Percentiles rank a stretch among this genome's conserved stretches.
Conservation (phyloP, 208 protist genomes). For the Angomonas ambiguus region DNA sequence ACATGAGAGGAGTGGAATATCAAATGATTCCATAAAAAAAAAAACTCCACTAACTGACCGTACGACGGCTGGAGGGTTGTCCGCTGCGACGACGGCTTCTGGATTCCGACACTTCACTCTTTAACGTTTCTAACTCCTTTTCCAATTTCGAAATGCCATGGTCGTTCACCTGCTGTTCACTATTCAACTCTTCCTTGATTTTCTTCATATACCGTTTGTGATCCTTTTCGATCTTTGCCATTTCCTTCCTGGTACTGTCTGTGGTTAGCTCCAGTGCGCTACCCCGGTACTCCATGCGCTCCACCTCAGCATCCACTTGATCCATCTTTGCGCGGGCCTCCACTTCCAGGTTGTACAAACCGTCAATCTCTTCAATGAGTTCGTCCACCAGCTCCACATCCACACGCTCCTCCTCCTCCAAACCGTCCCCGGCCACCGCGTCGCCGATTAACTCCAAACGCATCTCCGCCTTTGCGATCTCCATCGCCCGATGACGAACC, state of each 20-base stretch:
- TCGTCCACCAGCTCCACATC: slow-evolving; percentile 60
- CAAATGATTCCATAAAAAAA: not conserved
- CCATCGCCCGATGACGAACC: slow-evolving; percentile 60
- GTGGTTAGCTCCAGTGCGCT: slow-evolving; percentile 48
- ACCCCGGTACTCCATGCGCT: slow-evolving; percentile 49
- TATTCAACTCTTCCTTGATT: slow-evolving; percentile 40
- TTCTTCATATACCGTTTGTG: slow-evolving; percentile 42
- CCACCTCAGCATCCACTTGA: slow-evolving; percentile 53
- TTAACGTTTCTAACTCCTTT: slow-evolving; percentile 35
- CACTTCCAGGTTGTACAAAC: slow-evolving; percentile 39
- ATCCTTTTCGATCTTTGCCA: slow-evolving; percentile 46
- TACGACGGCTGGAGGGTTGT: not conserved
- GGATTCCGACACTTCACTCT: slow-evolving; percentile 13
- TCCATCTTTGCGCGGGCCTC: slow-evolving; percentile 44
- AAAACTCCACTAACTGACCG: not conserved
- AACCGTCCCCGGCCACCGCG: slow-evolving; percentile 47
- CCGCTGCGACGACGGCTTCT: slow-evolving; percentile 6
- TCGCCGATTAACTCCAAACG: slow-evolving; percentile 74
- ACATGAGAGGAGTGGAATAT: not conserved
- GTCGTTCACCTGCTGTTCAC: slow-evolving; percentile 45
- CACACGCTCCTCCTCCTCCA: slow-evolving; percentile 49
- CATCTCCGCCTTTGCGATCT: slow-evolving; percentile 67
- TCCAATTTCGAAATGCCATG: slow-evolving; percentile 38
- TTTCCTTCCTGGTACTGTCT: slow-evolving; percentile 42
- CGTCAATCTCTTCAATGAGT: slow-evolving; percentile 53